These are phyloP conservation scores for Didymella exigua DNA, from an alignment of 2,329 filamentous ascomycete species.

Conservation along the genomic window DNA sequence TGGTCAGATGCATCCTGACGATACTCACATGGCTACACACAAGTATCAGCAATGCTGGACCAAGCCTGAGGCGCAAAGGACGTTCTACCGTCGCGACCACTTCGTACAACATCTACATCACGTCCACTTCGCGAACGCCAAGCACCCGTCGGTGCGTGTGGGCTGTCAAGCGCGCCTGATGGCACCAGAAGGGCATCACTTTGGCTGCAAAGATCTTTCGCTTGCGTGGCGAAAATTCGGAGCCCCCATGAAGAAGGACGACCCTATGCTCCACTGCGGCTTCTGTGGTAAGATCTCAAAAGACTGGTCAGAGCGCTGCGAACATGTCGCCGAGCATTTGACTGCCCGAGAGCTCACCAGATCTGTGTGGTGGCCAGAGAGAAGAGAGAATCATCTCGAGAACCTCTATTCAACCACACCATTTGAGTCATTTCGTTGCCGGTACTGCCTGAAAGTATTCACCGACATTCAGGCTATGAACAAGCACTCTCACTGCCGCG, in stretches of 20 bases:
- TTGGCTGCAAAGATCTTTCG: slow-evolving; percentile 45
- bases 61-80: slow-evolving; percentile 45
- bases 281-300: slow-evolving; percentile 43
- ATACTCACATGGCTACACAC: slow-evolving; percentile 42
- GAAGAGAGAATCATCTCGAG: slow-evolving; percentile 41
- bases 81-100: slow-evolving; percentile 46
- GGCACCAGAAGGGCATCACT: slow-evolving; percentile 37
- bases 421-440: slow-evolving; percentile 42
- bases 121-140: slow-evolving; percentile 42
- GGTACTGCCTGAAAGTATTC: slow-evolving; percentile 44
- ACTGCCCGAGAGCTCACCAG: slow-evolving; percentile 36
- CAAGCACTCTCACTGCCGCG: slow-evolving; percentile 42
- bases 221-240: slow-evolving; percentile 45
- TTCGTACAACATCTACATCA: slow-evolving; percentile 46
- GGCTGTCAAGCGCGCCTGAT: slow-evolving; percentile 42
- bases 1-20: slow-evolving; percentile 39
- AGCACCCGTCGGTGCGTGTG: slow-evolving; percentile 42
- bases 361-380: slow-evolving; percentile 42
- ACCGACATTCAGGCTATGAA: slow-evolving; percentile 39
- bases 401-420: slow-evolving; percentile 38
- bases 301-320: slow-evolving; percentile 41
- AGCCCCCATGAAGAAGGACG: slow-evolving; percentile 42
- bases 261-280: slow-evolving; percentile 46
- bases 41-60: slow-evolving; percentile 44
- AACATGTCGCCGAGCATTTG: slow-evolving; percentile 43